phyloP scores from a whole-genome alignment of 2,329 filamentous ascomycete species.

The Pyricularia sp. region DNA sequence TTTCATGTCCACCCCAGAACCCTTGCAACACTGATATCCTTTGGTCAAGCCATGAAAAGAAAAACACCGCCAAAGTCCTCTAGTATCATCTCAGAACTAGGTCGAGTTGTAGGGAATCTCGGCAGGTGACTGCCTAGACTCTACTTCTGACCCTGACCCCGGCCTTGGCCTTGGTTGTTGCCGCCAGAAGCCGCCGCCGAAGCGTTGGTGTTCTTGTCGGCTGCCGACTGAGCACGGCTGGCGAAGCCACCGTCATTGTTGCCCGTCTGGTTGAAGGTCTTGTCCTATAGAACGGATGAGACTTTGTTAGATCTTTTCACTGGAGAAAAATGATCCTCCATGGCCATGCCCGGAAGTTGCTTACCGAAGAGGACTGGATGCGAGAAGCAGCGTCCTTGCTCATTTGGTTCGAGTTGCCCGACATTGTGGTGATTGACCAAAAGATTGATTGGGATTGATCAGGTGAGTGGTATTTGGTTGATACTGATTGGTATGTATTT shows the following conservation, averaged over 20 bases:
- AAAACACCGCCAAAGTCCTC: background rate
- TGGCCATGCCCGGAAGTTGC: background rate
- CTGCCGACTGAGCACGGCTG: too few species aligned
- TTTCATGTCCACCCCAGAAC: background rate
- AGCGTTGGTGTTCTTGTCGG: background rate
- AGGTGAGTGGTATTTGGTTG: background rate
- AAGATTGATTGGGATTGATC: background rate
- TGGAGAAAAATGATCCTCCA: background rate
- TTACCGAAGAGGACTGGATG: background rate
- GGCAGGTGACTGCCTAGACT: background rate
- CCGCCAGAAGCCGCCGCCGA: background rate
- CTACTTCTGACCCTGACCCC: background rate
- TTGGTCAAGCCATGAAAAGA: background rate
- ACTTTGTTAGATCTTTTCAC: background rate
- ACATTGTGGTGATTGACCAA: background rate
- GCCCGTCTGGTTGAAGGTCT: background rate
- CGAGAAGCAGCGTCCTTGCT: background rate
- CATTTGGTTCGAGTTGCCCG: background rate
- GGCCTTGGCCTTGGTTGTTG: background rate
- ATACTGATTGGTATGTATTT: background rate
- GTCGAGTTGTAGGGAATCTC: background rate
- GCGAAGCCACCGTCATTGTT: too few species aligned
- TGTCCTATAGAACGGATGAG: background rate
- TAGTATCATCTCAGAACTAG: background rate
- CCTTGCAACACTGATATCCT: background rate